phyloP scores from a whole-genome alignment of 805 yeast genomes.

The Monosporozyma solicola region DNA sequence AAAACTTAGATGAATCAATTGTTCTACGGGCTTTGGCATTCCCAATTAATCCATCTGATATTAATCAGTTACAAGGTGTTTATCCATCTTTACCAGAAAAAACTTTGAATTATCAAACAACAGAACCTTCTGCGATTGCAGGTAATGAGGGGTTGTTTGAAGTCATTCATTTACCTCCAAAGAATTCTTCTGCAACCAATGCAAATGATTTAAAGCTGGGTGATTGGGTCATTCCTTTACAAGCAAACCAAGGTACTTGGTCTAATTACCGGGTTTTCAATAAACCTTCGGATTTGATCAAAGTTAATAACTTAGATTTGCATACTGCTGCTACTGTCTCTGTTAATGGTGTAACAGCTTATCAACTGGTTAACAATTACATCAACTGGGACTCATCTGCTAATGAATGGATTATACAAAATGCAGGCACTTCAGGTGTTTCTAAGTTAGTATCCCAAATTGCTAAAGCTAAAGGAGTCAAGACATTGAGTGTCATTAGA shows the following conservation, averaged over 20 bases:
- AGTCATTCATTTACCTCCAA: conserved; percentile 58
- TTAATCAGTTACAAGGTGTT: conserved; percentile 76
- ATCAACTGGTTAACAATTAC: conserved; percentile 71
- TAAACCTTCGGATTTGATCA: conserved; percentile 42
- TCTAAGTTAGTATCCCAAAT: conserved; percentile 88
- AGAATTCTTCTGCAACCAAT: conserved; percentile 8
- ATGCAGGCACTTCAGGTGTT: conserved; percentile 94
- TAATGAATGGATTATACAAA: conserved; percentile 85
- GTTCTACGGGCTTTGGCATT: conserved; percentile 65
- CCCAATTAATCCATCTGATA: conserved; percentile 86
- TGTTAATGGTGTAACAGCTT: conserved; percentile 91
- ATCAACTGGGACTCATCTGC: conserved; percentile 22
- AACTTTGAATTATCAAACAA: conserved; percentile 44
- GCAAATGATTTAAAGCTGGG: conserved; percentile 45
- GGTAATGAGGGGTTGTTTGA: conserved; percentile 94
- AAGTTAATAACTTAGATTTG: conserved; percentile 41
- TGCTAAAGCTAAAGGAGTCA: conserved; percentile 66
- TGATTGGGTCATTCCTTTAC: conserved; percentile 81
- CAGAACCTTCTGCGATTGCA: conserved; percentile 66
- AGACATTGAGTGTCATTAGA: conserved; percentile 81
- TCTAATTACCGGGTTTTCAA: conserved; percentile 59
- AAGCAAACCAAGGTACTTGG: conserved; percentile 90
- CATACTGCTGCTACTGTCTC: conserved; percentile 78
- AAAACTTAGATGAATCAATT: conserved; percentile 25
- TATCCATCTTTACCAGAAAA: conserved; percentile 69